Conservation (phyloP, 2,329 filamentous ascomycete genomes). For the Pseudocercospora macadamiae region DNA sequence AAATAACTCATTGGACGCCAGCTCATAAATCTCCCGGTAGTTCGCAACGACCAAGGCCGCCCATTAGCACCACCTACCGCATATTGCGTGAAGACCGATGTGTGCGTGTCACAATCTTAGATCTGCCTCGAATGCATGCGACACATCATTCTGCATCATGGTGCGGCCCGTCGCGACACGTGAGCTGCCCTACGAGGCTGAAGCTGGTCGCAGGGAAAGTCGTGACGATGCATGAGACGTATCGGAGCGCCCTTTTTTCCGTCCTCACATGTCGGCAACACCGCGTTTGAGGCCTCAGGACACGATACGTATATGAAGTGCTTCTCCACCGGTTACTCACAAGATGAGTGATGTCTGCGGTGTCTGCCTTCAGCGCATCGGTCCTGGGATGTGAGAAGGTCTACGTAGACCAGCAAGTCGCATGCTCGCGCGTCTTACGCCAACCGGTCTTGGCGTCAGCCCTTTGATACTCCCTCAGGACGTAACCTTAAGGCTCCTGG, state of each 20-base stretch:
- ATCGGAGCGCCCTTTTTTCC: background rate
- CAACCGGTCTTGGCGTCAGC: background rate
- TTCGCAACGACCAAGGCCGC: background rate
- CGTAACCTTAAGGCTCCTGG: background rate
- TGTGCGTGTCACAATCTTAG: background rate
- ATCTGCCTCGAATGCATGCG: background rate
- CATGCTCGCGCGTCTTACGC: background rate
- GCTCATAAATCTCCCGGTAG: background rate
- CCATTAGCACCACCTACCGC: background rate
- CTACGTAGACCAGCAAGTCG: background rate
- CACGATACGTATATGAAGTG: background rate
- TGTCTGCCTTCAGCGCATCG: background rate
- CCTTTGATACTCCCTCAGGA: background rate
- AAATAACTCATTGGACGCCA: background rate
- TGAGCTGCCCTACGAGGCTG: background rate
- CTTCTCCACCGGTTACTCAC: background rate
- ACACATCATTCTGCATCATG: background rate
- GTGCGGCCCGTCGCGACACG: background rate
- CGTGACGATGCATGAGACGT: background rate
- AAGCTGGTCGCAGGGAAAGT: background rate
- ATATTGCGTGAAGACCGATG: background rate
- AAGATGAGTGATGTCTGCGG: background rate
- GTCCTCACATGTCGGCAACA: background rate
- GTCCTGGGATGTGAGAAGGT: background rate
- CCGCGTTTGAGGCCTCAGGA: background rate